Base-by-base conservation (phyloP, 371 early-diverging fungal genomes). In the Coemansia sp. region DNA sequence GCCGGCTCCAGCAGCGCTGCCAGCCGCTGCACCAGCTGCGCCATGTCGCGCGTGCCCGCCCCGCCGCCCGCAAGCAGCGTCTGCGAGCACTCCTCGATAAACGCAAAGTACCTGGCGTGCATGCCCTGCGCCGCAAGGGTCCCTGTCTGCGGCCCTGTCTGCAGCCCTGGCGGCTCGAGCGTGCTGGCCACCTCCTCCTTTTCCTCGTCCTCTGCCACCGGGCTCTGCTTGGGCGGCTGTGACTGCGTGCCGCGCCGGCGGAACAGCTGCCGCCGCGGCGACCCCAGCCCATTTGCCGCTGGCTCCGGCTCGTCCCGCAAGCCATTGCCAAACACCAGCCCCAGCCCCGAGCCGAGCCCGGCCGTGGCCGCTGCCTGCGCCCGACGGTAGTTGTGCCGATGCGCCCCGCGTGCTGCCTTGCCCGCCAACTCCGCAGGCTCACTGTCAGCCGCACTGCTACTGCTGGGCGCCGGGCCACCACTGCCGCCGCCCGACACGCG, bases 271-370 rank as follows among this genome's bases (percentile, higher is more conserved):
- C 60, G 54, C 7, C 66, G 66, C 34, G 66, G 39, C 29, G 55
- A 62, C 36, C 11, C 6, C 24, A 24, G 2, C 6, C 38, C 39
- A 18, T 37, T 37, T 9, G 9, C 9, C 7, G 5, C 7, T 7
- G 18, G 46, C 18, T 44, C 46, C 24, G 36, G 16, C 1, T 7
- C 31, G 29, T 16, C 46, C 10, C 46, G 37, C 47, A 1, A 36
- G 14, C 38, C 58, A 7, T 64, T 50, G 29, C 61, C 70, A 72
- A 72, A 69, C 65, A 69, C 58, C 24, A 72, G 51, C 6, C 74
- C 74, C 5, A 72, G 57, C 2, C 65, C 69, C 2, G 70, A 58
- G 5, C 74, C 71, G 3, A 69, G 34, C 29, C 55, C 55, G 24
- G 59, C 12, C 39, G 32, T 33, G 1, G 49, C 31, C 24, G 52